Percentiles rank a stretch among this genome's conserved stretches.
Evolutionary conservation across 2,329 filamentous ascomycete genomes (phyloP).

Genomic region (Ophiocordyceps robertsii): DNA sequence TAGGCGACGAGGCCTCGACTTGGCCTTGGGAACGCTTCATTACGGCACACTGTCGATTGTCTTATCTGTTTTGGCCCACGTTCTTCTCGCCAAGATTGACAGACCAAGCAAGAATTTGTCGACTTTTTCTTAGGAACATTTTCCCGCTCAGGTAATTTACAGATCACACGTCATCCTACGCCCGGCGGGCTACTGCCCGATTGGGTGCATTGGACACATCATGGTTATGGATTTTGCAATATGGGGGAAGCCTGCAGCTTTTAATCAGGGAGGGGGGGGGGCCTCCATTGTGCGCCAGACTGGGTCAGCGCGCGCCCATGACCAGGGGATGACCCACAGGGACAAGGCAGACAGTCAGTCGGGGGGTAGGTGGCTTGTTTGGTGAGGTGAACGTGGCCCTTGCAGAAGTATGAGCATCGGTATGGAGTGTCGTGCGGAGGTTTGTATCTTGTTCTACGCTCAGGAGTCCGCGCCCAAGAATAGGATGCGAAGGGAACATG

Average conservation of each 20-base stretch:
- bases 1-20: background rate
- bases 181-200: slow-evolving; percentile 33
- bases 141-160: slow-evolving; percentile 39
- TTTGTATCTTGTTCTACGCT: slow-evolving; percentile 6
- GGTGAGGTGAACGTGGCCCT: background rate
- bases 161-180: slow-evolving; percentile 45
- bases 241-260: slow-evolving; percentile 21
- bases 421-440: slow-evolving; percentile 1
- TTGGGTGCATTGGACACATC: slow-evolving; percentile 45
- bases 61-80: slow-evolving; percentile 1
- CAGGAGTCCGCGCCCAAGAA: background rate
- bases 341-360: background rate
- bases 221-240: slow-evolving; percentile 49
- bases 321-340: background rate
- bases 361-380: background rate
- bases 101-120: slow-evolving; percentile 30
- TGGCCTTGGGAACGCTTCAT: background rate
- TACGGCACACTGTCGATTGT: background rate
- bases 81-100: slow-evolving; percentile 19
- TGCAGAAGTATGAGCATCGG: slow-evolving; percentile 1
- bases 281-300: background rate
- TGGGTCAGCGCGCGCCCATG: background rate
- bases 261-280: slow-evolving; percentile 8
- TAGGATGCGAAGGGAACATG: slow-evolving; percentile 1
- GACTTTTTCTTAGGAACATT: slow-evolving; percentile 32